Evolutionary conservation across 768 basidiomycete species (phyloP).

Genomic region (Suillus hirtellus): DNA sequence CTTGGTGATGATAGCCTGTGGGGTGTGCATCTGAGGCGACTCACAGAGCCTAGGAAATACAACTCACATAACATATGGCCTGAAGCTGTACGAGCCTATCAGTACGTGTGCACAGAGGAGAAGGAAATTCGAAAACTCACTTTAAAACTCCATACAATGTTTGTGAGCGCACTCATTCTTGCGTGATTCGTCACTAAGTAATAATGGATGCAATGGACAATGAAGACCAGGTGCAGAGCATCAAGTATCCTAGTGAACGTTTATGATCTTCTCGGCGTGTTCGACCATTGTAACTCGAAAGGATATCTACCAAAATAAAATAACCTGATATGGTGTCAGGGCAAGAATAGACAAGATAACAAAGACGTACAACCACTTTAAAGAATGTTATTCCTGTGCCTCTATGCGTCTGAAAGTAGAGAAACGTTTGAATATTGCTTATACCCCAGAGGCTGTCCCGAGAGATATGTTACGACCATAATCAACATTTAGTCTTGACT

Average conservation of each 20-base stretch:
- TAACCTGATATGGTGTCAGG: background rate
- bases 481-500: background rate
- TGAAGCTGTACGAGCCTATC: background rate
- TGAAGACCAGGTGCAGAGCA: background rate
- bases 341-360: conserved; percentile 4
- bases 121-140: background rate
- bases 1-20: background rate
- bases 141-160: conserved; percentile 22
- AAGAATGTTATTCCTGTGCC: background rate
- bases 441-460: conserved; percentile 8
- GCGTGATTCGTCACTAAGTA: background rate
- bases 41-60: background rate
- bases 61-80: background rate
- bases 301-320: background rate
- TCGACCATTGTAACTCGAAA: background rate
- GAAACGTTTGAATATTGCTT: conserved; percentile 1
- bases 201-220: background rate
- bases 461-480: background rate
- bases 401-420: conserved; percentile 11
- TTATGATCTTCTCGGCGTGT: background rate
- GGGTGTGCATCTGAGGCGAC: background rate
- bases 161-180: background rate
- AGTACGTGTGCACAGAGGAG: background rate
- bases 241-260: background rate
- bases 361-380: background rate